These are phyloP conservation scores for Bremia lactucae DNA, from an alignment of 352 stramenopile genomes.

Conservation along the genomic window DNA sequence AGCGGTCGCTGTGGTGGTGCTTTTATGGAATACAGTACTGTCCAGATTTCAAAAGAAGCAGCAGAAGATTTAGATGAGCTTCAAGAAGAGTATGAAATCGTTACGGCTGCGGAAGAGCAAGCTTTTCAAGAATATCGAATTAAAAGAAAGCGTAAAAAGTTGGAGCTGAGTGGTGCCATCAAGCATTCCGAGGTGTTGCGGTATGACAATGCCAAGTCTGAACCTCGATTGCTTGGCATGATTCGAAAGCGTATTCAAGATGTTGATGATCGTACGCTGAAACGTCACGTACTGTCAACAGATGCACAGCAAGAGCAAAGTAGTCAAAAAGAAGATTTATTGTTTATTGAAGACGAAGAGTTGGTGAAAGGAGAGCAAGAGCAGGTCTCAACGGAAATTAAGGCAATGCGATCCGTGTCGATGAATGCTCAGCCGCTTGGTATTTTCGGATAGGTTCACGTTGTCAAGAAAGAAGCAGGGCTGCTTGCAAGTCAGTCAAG, in stretches of 20 bases:
- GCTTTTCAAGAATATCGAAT: slow-evolving; percentile 40
- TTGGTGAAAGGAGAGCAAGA: slow-evolving; percentile 27
- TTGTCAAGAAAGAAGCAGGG: too few relatives aligned
- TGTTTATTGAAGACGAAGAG: slow-evolving; percentile 13
- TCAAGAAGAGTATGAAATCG: slow-evolving; percentile 55
- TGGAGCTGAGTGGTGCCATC: slow-evolving; percentile 38
- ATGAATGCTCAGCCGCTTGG: slow-evolving; percentile 22
- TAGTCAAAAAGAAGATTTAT: slow-evolving; percentile 12
- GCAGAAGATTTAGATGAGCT: slow-evolving; percentile 65
- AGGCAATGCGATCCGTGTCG: slow-evolving; percentile 20
- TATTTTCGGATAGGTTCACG: too few relatives aligned
- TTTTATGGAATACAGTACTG: slow-evolving; percentile 58
- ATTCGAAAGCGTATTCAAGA: slow-evolving; percentile 28
- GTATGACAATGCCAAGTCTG: slow-evolving; percentile 30
- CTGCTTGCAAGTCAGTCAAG: slow-evolving; percentile 16
- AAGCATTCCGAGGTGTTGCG: slow-evolving; percentile 56
- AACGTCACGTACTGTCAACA: slow-evolving; percentile 7
- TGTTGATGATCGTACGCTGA: slow-evolving; percentile 6
- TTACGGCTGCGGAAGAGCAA: slow-evolving; percentile 42
- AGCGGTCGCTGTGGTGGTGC: slow-evolving; percentile 13
- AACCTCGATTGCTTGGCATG: slow-evolving; percentile 40
- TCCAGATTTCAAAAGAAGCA: slow-evolving; percentile 77
- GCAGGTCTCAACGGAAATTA: slow-evolving; percentile 6
- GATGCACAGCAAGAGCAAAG: not conserved
- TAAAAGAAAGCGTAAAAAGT: slow-evolving; percentile 38